A percentile compares a stretch with the other conserved stretches of the same genome.
These are phyloP conservation scores for Aspergillus latus DNA, from an alignment of 2,329 filamentous ascomycete genomes.

Conservation along the genomic window DNA sequence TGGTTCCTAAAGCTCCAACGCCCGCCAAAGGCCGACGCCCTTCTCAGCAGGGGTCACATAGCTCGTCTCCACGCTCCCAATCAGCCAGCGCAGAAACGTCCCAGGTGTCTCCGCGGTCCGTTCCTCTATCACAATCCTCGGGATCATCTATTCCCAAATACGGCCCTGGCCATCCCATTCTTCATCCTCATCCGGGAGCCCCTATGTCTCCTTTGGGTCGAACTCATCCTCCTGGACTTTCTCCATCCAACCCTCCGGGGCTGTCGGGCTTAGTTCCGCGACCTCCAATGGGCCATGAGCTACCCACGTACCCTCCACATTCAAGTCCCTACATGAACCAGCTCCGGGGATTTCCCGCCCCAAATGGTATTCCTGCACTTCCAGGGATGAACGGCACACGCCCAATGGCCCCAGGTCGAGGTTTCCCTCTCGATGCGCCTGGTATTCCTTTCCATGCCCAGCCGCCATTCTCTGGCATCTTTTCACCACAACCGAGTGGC, in stretches of 20 bases:
- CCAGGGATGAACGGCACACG: constrained; percentile 62
- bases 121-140: constrained; percentile 65
- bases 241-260: constrained; percentile 55
- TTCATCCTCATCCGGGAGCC: constrained; percentile 60
- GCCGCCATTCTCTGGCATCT: constrained; percentile 44
- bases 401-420: constrained; percentile 58
- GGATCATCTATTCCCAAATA: constrained; percentile 66
- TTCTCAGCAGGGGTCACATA: constrained; percentile 74
- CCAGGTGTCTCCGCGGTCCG: constrained; percentile 62
- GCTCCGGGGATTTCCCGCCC: constrained; percentile 54
- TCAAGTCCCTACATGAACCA: constrained; percentile 54
- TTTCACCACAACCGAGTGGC: constrained; percentile 37
- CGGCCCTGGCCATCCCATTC: constrained; percentile 49
- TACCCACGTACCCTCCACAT: constrained; percentile 56
- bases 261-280: constrained; percentile 56
- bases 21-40: constrained; percentile 73
- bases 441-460: constrained; percentile 44
- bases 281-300: constrained; percentile 50
- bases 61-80: constrained; percentile 62
- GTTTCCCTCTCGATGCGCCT: constrained; percentile 51
- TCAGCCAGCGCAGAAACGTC: constrained; percentile 56
- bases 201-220: constrained; percentile 67
- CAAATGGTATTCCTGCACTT: constrained; percentile 55
- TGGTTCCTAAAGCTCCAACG: constrained; percentile 77
- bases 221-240: constrained; percentile 53